These are phyloP conservation scores for Litsea cubeba DNA, from an alignment of 164 flowering plant genomes.

Conservation along the genomic window DNA sequence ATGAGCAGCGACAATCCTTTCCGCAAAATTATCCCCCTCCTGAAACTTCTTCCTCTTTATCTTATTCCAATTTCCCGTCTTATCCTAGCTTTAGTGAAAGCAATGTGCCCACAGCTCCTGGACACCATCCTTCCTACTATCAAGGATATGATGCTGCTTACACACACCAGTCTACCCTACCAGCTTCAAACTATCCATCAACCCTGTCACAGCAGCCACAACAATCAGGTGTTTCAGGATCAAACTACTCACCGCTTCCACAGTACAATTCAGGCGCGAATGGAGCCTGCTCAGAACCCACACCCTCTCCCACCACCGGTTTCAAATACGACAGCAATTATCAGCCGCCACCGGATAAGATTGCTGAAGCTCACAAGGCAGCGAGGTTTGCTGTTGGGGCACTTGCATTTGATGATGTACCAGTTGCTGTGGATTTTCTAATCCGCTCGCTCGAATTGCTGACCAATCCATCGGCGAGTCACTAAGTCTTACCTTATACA, in stretches of 20 bases:
- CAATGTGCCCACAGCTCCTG: conserved; percentile 65
- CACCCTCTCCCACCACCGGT: conserved; percentile 22
- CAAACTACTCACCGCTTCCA: conserved; percentile 21
- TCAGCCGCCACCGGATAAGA: conserved; percentile 78
- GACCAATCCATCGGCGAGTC: conserved; percentile 80
- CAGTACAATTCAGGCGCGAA: conserved; percentile 35
- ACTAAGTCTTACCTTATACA: conserved; percentile 21
- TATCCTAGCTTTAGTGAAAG: conserved; percentile 78
- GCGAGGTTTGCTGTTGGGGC: conserved; percentile 99
- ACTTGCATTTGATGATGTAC: conserved; percentile 94
- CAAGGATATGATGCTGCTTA: conserved; percentile 54
- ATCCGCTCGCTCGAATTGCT: conserved; percentile 78
- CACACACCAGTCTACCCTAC: conserved; percentile 38
- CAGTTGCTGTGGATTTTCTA: conserved; percentile 72
- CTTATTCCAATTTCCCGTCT: conserved; percentile 72
- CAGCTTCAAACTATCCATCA: conserved; percentile 19
- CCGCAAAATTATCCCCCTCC: conserved; percentile 45
- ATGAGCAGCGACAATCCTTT: conserved; percentile 50
- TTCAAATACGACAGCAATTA: conserved; percentile 71
- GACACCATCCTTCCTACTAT: conserved; percentile 60
- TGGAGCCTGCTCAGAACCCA: conserved; percentile 32
- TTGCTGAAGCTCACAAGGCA: conserved; percentile 96
- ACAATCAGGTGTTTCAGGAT: not conserved
- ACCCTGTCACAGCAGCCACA: conserved; percentile 18
- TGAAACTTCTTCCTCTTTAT: conserved; percentile 34